phyloP scores from a whole-genome alignment of 2,329 filamentous ascomycete genomes.

The Clonostachys solani region DNA sequence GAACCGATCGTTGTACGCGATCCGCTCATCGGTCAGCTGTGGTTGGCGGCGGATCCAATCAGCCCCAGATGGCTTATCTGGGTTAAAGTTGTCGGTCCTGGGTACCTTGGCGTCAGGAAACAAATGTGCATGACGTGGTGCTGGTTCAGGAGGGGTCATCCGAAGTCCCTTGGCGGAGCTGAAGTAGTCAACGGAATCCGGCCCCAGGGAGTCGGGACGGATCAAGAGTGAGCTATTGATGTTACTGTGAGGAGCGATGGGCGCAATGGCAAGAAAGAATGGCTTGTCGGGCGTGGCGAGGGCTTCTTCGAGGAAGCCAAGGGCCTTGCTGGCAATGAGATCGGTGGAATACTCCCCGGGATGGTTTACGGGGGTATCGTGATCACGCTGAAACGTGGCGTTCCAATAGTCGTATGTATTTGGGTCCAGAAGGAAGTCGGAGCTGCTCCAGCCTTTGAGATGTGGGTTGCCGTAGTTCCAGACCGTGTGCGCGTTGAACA shows the following conservation, averaged over 20 bases:
- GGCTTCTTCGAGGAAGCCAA: constrained; percentile 49
- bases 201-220: constrained; percentile 32
- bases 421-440: constrained; percentile 57
- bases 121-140: constrained; percentile 53
- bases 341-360: constrained; percentile 49
- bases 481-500: constrained; percentile 44
- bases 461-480: constrained; percentile 46
- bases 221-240: constrained; percentile 34
- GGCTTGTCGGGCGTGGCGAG: constrained; percentile 42
- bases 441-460: constrained; percentile 51
- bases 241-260: constrained; percentile 27
- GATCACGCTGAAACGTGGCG: constrained; percentile 57
- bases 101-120: constrained; percentile 58
- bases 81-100: constrained; percentile 64
- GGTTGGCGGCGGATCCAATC: constrained; percentile 37
- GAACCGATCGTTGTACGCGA: constrained; percentile 30
- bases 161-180: neutral
- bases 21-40: constrained; percentile 17
- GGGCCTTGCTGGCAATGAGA: constrained; percentile 42
- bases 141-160: constrained; percentile 27
- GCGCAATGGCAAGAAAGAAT: constrained; percentile 54
- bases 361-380: constrained; percentile 45
- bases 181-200: constrained; percentile 26
- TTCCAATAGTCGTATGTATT: constrained; percentile 67
- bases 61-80: constrained; percentile 32